Base-by-base conservation (phyloP, 1,284 basidiomycete species). In the Trametes polyzona region DNA sequence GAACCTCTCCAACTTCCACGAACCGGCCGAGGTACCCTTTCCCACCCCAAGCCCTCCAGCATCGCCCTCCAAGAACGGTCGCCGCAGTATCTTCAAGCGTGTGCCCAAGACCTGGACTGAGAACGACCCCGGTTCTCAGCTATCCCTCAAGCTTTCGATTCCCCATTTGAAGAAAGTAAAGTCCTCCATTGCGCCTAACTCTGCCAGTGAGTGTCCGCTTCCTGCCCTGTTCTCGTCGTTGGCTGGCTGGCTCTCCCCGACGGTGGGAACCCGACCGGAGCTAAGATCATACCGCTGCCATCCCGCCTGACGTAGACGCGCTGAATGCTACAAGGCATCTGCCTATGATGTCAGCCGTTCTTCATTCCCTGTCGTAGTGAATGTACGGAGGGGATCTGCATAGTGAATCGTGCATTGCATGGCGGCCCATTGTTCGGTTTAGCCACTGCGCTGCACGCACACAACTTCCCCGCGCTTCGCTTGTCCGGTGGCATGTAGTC, bases 1-100 rank as follows among this genome's bases (percentile, higher is more conserved):
- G 41, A 83, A 85, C 68, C 66, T 85, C 58, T 85, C 83, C 23
- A 74, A 83, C 58, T 85, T 84, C 61, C 80, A 82, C 57, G 52
- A 66, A 19, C 57, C 68, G 26, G 67, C 74, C 19, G 78, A 80
- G 61, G 63, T 73, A 39, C 67, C 70, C 47, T 69, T 73, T 54
- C 67, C 75, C 35, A 67, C 69, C 36, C 74, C 76, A 6, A 81
- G 76, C 47, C 80, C 81, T 2, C 82, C 83, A 0, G 67, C 72
- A 35, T 85, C 83, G 0, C 74, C 73, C 3, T 73, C 72, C 26
- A 74, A 62, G 56, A 58, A 69, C 42, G 69, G 71, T n/a, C 68
- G 67, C 40, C 62, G 65, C 9, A 65, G 70, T n/a, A 67, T 78
- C 58, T 69, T 77, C 64, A 76, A 73, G 63, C 73, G 76, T 17